A percentile compares a stretch with the other conserved stretches of the same genome.
Conservation (phyloP, 1,284 basidiomycete species). For the Uromyces viciae-fabae region DNA sequence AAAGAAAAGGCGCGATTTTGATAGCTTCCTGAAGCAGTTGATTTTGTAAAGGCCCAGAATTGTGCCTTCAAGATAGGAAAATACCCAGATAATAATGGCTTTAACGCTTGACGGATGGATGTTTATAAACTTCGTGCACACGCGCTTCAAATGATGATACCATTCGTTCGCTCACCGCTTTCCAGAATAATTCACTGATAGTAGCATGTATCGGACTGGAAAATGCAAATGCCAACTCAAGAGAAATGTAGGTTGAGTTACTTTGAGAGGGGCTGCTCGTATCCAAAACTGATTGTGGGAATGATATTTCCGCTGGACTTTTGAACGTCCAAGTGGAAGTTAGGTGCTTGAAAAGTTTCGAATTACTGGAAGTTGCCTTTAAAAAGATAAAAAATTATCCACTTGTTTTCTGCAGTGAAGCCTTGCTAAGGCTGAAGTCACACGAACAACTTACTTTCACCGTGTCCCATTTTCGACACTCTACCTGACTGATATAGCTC, state of each 20-base stretch:
- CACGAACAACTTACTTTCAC: slow-evolving; percentile 23
- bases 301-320: slow-evolving; percentile 26
- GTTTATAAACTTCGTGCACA: neutral
- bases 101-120: neutral
- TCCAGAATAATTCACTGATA: slow-evolving; percentile 39
- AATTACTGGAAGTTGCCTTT: slow-evolving; percentile 38
- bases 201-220: slow-evolving; percentile 34
- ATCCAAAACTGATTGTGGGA: slow-evolving; percentile 15
- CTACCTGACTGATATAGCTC: slow-evolving; percentile 25
- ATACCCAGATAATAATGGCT: too few species aligned
- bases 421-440: neutral
- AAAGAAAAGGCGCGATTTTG: too few species aligned
- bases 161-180: slow-evolving; percentile 36
- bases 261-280: neutral
- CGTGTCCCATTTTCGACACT: slow-evolving; percentile 41
- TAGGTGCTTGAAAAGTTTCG: slow-evolving; percentile 37
- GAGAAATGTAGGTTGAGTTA: slow-evolving; percentile 24
- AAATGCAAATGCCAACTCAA: slow-evolving; percentile 37
- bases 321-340: slow-evolving; percentile 42
- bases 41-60: too few species aligned
- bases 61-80: too few species aligned
- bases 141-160: slow-evolving; percentile 30
- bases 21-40: too few species aligned
- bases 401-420: neutral
- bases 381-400: neutral